Percentiles rank a stretch among this genome's conserved stretches.
These are phyloP conservation scores for Orbilia ellipsospora DNA, from an alignment of 2,329 filamentous ascomycete species.

Conservation along the genomic window DNA sequence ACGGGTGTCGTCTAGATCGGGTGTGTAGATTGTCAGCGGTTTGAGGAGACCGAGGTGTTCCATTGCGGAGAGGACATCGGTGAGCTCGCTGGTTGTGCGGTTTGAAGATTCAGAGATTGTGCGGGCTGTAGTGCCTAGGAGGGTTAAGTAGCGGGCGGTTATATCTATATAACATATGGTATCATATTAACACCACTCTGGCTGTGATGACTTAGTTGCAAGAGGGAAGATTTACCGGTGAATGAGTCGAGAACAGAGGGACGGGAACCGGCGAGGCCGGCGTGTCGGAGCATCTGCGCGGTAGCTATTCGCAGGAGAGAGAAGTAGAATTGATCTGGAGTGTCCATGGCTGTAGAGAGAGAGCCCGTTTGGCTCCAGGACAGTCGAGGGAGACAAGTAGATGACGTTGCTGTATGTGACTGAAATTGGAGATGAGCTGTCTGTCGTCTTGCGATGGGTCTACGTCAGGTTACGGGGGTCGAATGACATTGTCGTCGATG, in stretches of 20 bases:
- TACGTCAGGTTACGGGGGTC: not conserved
- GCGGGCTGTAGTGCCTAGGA: constrained; percentile 58
- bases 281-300: constrained; percentile 58
- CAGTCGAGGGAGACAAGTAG: not conserved
- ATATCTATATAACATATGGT: constrained; percentile 54
- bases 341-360: constrained; percentile 47
- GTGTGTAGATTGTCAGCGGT: constrained; percentile 57
- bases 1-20: constrained; percentile 46
- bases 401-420: not conserved
- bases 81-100: constrained; percentile 56
- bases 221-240: constrained; percentile 44
- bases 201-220: not conserved
- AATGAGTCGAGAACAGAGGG: constrained; percentile 59
- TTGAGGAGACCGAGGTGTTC: constrained; percentile 59
- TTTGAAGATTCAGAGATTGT: constrained; percentile 58
- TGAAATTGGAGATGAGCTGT: no score
- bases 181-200: constrained; percentile 4
- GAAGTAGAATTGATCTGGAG: constrained; percentile 58
- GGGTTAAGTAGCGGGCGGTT: constrained; percentile 58
- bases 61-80: constrained; percentile 58
- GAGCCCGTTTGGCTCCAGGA: no score
- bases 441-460: not conserved
- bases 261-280: constrained; percentile 58
- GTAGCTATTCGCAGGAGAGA: constrained; percentile 58
- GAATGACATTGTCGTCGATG: constrained; percentile 23